phyloP scores from a whole-genome alignment of 805 yeast genomes.

The Saccharomycopsis malanga region DNA sequence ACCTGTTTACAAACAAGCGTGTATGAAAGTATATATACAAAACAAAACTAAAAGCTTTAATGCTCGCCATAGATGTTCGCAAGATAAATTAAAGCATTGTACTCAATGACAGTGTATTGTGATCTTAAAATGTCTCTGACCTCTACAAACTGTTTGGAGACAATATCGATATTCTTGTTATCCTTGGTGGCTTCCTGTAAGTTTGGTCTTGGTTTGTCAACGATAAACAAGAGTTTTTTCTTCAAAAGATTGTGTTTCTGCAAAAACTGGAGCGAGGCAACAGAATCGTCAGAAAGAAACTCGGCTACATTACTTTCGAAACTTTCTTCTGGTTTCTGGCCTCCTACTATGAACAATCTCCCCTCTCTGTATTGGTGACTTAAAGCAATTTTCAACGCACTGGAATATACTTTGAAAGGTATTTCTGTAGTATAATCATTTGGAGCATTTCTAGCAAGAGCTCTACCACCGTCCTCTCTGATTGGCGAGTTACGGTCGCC shows the following conservation, averaged over 20 bases:
- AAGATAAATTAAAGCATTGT: constrained; percentile 61
- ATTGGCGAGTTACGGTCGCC: constrained; percentile 96
- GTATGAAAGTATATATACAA: neutral
- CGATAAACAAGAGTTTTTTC: constrained; percentile 60
- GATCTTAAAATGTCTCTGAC: constrained; percentile 82
- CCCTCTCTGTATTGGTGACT: constrained; percentile 76
- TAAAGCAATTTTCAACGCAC: constrained; percentile 76
- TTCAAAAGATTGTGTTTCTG: constrained; percentile 42
- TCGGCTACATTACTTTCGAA: constrained; percentile 30
- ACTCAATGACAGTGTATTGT: constrained; percentile 64
- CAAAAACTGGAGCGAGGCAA: constrained; percentile 44
- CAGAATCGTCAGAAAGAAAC: constrained; percentile 32
- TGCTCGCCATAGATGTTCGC: constrained; percentile 24
- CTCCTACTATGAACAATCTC: constrained; percentile 61
- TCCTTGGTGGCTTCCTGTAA: constrained; percentile 51
- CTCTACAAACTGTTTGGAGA: constrained; percentile 70
- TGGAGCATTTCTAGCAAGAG: constrained; percentile 85
- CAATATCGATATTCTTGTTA: constrained; percentile 52
- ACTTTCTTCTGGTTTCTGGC: constrained; percentile 29
- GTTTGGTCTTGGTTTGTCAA: constrained; percentile 49
- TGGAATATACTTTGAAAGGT: constrained; percentile 63
- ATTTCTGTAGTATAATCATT: constrained; percentile 78
- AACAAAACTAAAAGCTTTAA: no score
- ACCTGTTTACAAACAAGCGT: no score
- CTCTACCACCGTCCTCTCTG: constrained; percentile 82